phyloP scores from a whole-genome alignment of 176 grass and related monocot genomes.

The Aegilops sharonensis region DNA sequence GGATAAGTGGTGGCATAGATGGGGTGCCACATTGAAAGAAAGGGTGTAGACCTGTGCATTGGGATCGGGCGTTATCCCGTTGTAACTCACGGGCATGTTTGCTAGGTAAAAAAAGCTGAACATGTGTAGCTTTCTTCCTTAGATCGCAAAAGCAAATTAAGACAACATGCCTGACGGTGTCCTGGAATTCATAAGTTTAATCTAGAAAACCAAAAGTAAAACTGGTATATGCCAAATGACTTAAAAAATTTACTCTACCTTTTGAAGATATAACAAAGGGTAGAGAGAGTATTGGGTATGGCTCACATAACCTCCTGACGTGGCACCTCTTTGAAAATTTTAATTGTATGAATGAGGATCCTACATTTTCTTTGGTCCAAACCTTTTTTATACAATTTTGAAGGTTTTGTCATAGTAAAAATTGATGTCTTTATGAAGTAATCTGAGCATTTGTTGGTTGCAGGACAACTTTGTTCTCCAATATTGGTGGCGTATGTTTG shows the following conservation, averaged over 20 bases:
- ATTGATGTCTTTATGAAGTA: background rate
- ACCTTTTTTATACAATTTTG: slow-evolving; percentile 58
- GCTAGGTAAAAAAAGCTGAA: background rate
- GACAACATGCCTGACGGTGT: too few species aligned
- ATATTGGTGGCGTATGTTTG: too few species aligned
- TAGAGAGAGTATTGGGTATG: slow-evolving; percentile 76
- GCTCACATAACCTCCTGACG: slow-evolving; percentile 61
- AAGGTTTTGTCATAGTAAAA: slow-evolving; percentile 47
- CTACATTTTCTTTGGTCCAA: slow-evolving; percentile 74
- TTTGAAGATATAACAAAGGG: slow-evolving; percentile 61
- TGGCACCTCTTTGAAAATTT: slow-evolving; percentile 57
- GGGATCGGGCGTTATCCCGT: too few species aligned
- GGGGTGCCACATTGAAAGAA: too few species aligned
- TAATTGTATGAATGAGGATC: slow-evolving; percentile 68
- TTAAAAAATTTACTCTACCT: slow-evolving; percentile 6
- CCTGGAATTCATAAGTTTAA: too few species aligned
- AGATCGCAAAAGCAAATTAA: background rate
- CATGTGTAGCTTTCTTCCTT: background rate
- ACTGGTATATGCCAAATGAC: background rate
- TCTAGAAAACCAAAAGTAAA: too few species aligned
- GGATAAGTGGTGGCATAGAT: too few species aligned
- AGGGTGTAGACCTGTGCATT: too few species aligned
- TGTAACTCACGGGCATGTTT: too few species aligned
- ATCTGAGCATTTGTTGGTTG: slow-evolving; percentile 7
- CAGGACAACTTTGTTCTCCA: slow-evolving; percentile 74